Base-by-base conservation (phyloP, 305 asterid species). In the Rubia peregrina region DNA sequence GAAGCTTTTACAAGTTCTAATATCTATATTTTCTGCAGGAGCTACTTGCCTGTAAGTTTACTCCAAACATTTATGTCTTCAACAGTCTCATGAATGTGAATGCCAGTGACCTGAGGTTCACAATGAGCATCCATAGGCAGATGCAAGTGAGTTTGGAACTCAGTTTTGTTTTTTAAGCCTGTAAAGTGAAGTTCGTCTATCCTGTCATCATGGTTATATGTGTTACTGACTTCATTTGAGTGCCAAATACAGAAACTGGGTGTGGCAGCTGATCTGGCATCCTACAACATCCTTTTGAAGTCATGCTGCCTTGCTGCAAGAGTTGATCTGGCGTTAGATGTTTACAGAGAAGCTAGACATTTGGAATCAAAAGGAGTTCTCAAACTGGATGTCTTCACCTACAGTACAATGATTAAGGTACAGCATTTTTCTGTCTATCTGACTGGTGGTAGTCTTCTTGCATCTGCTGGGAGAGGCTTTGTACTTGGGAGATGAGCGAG, bases 1-100 rank as follows among this genome's bases (percentile, higher is more conserved):
- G 17, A 62, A 14, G 13, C 57, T 30, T 46, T 26, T 48, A 71
- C 44, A 74, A 64, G 44, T 60, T 71, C 76, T 78, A 65, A 81
- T 67, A 61, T 75, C 48, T 73, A 71, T 74, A 38, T 82, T 70
- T 77, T 71, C 71, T 85, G 75, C 95, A 91, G 98, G 96, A 81
- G 71, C 80, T 93, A 75, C 83, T 85, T n/a, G 81, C 86, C 73
- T 71, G 79, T 69, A 83, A 84, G 71, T 78, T 81, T 73, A 84
- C 81, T 74, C 97, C 98, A 53, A 93, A 91, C 78, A 70, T 68
- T 68, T 87, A 86, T 60, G 95, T 91, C 74, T 75, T 89, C 86
- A 93, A 93, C 85, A 93, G 97, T 77, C 92, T 93, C 76, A 93
- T 93, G 97, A 93, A 91, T 73, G 98, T 88, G 66, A 93, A 93